phyloP scores from a whole-genome alignment of 2,329 filamentous ascomycete genomes.

The Ophiosphaerella korrae region DNA sequence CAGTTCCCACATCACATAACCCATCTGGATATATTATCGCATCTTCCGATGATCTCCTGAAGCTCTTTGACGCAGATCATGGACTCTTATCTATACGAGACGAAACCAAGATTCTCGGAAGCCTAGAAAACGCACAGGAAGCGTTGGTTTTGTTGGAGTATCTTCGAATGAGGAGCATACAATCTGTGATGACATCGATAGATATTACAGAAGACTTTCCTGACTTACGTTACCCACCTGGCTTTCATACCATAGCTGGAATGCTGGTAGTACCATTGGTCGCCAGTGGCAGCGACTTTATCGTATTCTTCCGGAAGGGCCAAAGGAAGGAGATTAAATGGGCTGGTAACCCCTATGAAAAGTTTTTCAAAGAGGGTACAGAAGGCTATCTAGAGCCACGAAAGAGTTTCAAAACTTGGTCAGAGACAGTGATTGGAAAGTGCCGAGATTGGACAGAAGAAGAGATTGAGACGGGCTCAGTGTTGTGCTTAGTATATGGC shows the following conservation, averaged over 20 bases:
- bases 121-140: constrained; percentile 77
- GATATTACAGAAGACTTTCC: constrained; percentile 79
- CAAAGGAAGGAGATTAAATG: constrained; percentile 79
- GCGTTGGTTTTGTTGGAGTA: constrained; percentile 85
- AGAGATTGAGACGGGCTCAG: constrained; percentile 85
- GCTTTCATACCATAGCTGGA: constrained; percentile 78
- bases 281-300: constrained; percentile 77
- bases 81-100: constrained; percentile 82
- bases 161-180: constrained; percentile 74
- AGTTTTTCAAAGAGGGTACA: constrained; percentile 73
- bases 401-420: constrained; percentile 80
- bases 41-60: constrained; percentile 82
- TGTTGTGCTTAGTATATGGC: constrained; percentile 85
- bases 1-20: constrained; percentile 77
- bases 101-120: constrained; percentile 86
- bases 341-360: constrained; percentile 87
- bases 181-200: constrained; percentile 76
- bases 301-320: constrained; percentile 84
- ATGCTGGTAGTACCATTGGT: constrained; percentile 82
- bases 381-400: constrained; percentile 76
- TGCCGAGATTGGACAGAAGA: constrained; percentile 89
- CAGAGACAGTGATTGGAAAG: constrained; percentile 78
- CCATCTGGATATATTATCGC: constrained; percentile 90
- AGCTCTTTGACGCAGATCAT: constrained; percentile 85
- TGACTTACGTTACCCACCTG: constrained; percentile 77